Conservation (phyloP, 768 basidiomycete genomes). For the Tricholoma sp. region DNA sequence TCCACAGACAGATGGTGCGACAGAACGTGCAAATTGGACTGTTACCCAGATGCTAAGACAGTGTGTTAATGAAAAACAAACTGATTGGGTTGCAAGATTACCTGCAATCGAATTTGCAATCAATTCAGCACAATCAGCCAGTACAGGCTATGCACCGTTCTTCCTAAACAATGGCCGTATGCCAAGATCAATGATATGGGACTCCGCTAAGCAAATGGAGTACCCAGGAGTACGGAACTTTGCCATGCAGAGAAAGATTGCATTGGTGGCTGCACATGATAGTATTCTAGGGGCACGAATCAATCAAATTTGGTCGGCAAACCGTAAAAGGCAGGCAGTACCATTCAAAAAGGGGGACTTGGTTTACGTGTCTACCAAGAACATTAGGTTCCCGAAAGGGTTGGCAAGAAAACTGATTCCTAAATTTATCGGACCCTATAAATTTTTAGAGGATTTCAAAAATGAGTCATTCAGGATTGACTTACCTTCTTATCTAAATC, state of each 20-base stretch:
- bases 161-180: neutral
- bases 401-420: neutral
- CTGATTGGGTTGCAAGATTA: neutral
- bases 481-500: neutral
- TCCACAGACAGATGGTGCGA: neutral
- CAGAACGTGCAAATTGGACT: neutral
- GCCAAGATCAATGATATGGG: neutral
- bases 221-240: constrained; percentile 19
- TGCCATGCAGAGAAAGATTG: neutral
- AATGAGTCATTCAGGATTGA: neutral
- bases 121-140: neutral
- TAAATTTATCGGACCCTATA: neutral
- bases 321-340: neutral
- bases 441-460: neutral
- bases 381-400: neutral
- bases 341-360: neutral
- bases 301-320: neutral
- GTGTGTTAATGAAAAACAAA: neutral
- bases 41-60: neutral
- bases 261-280: neutral
- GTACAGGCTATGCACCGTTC: neutral
- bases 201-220: neutral
- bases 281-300: neutral
- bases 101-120: neutral
- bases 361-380: neutral